These are phyloP conservation scores for Ophiosphaerella narmari DNA, from an alignment of 2,329 filamentous ascomycete species.

Conservation along the genomic window DNA sequence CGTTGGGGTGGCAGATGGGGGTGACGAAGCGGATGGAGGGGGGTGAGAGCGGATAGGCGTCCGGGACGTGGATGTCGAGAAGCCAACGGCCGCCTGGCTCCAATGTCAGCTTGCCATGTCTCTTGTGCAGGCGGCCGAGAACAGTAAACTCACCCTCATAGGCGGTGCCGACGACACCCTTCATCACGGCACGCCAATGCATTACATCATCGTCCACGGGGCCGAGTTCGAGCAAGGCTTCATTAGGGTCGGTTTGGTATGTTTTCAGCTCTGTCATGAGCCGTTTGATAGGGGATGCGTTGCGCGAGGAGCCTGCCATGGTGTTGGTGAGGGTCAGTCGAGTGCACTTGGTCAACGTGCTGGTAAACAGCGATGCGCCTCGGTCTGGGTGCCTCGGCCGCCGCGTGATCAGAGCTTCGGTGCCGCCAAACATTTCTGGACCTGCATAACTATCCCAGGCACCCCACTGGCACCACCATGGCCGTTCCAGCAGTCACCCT, in stretches of 20 bases:
- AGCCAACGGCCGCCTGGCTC: constrained; percentile 75
- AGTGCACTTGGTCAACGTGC: too few relatives aligned
- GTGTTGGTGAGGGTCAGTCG: background rate
- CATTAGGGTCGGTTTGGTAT: constrained; percentile 61
- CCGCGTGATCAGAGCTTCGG: constrained; percentile 19
- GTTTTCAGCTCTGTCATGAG: constrained; percentile 65
- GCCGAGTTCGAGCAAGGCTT: constrained; percentile 61
- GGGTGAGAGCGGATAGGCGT: constrained; percentile 76
- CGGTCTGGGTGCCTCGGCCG: constrained; percentile 25
- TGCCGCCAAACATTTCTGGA: constrained; percentile 35
- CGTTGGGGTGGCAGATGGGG: constrained; percentile 49
- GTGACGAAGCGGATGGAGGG: constrained; percentile 80
- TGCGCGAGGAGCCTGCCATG: constrained; percentile 42
- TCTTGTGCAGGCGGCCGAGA: background rate
- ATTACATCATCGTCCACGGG: constrained; percentile 63
- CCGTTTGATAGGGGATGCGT: constrained; percentile 57
- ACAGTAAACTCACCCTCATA: constrained; percentile 58
- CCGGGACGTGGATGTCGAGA: constrained; percentile 75
- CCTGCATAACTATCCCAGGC: constrained; percentile 1
- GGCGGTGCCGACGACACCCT: constrained; percentile 61
- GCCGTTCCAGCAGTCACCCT: constrained; percentile 38
- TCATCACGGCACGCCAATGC: constrained; percentile 65
- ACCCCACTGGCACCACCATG: constrained; percentile 12
- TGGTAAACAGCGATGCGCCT: constrained; percentile 18
- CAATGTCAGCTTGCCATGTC: background rate